These are phyloP conservation scores for Termitomyces sp. DNA, from an alignment of 768 basidiomycete genomes.

Conservation along the genomic window DNA sequence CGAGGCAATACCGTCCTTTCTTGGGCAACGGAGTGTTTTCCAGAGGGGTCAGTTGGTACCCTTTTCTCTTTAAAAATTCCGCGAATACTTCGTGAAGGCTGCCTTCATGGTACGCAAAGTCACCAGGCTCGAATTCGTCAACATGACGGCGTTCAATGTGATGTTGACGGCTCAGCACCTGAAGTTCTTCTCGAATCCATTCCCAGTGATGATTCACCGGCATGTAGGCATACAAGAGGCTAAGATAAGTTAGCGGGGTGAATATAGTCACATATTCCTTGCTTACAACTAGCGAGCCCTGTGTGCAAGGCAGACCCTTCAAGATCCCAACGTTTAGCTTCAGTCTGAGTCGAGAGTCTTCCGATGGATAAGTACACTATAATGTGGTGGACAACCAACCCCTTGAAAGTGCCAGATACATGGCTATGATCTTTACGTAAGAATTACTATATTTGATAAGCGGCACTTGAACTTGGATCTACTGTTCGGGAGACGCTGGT, in stretches of 20 bases:
- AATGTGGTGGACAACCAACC: no score
- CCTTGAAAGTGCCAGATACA: neutral
- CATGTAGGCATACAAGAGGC: constrained; percentile 13
- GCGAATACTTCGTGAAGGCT: constrained; percentile 19
- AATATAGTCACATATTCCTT: neutral
- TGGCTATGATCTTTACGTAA: neutral
- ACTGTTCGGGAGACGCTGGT: neutral
- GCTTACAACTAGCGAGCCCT: neutral
- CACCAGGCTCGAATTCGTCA: constrained; percentile 21
- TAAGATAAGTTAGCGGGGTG: neutral
- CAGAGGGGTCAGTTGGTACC: constrained; percentile 16
- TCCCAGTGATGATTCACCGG: constrained; percentile 15
- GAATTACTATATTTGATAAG: neutral
- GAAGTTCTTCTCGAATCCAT: constrained; percentile 10
- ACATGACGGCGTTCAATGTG: neutral
- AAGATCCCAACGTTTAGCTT: neutral
- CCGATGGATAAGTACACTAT: neutral
- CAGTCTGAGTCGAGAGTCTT: neutral
- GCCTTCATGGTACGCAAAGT: constrained; percentile 20
- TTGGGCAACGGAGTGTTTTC: constrained; percentile 11
- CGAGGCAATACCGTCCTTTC: constrained; percentile 28
- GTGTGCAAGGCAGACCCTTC: neutral
- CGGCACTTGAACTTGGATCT: no score
- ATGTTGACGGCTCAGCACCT: neutral
- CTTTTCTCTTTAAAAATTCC: constrained; percentile 15